Evolutionary conservation across 768 basidiomycete genomes (phyloP).

Genomic region (Coprinopsis sp.): DNA sequence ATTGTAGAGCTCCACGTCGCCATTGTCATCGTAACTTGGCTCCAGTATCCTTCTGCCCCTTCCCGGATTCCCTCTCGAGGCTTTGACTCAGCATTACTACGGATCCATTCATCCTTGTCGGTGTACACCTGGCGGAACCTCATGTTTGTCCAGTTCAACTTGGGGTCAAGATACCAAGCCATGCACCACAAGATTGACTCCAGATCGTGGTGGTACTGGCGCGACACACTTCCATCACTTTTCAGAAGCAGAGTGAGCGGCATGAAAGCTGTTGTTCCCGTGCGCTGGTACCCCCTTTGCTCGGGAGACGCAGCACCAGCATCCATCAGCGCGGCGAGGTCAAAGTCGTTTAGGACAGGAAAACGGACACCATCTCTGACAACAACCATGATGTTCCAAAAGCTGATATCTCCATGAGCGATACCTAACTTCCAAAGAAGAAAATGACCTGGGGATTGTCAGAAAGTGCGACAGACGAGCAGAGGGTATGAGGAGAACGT

Average conservation of each 20-base stretch:
- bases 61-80: no score
- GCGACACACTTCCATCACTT: neutral
- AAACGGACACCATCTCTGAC: neutral
- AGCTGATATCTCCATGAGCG: slow-evolving; percentile 9
- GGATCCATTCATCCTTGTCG: neutral
- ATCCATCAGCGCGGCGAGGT: slow-evolving; percentile 12
- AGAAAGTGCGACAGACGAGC: no score
- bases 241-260: slow-evolving; percentile 5
- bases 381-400: slow-evolving; percentile 11
- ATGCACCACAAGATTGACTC: slow-evolving; percentile 12
- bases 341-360: slow-evolving; percentile 15
- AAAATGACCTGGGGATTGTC: slow-evolving; percentile 7
- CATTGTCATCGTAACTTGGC: no score
- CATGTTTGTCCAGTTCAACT: neutral
- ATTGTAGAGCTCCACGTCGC: no score
- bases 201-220: slow-evolving; percentile 10
- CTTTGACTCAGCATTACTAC: no score
- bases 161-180: neutral
- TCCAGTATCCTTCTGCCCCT: no score
- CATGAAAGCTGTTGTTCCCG: slow-evolving; percentile 12
- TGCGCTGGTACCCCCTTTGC: slow-evolving; percentile 8
- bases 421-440: slow-evolving; percentile 11
- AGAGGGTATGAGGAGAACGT: no score
- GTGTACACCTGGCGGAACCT: neutral
- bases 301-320: slow-evolving; percentile 7